A percentile compares a stretch with the other conserved stretches of the same genome.
phyloP scores from a whole-genome alignment of 2,329 filamentous ascomycete species.

The Verticillium dahliae region DNA sequence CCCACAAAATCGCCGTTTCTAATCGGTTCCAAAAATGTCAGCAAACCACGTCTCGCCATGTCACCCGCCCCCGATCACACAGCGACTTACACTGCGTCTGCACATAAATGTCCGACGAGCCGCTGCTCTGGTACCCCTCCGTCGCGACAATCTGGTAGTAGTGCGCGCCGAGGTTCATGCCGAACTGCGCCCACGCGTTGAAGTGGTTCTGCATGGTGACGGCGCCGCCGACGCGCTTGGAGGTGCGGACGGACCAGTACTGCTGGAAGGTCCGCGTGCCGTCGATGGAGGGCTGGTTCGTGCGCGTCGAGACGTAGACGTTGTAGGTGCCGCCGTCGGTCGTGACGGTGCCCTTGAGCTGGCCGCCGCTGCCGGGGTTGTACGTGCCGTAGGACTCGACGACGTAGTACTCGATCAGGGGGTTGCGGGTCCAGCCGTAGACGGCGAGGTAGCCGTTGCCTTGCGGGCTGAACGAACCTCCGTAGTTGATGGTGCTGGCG shows the following conservation, averaged over 20 bases:
- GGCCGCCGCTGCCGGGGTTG: conserved; percentile 2
- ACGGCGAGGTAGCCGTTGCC: conserved; percentile 44
- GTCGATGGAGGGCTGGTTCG: conserved; percentile 37
- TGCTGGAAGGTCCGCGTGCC: conserved; percentile 43
- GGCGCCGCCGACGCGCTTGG: conserved; percentile 40
- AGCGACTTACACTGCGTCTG: not conserved
- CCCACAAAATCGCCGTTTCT: too few species aligned
- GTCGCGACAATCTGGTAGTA: conserved; percentile 49
- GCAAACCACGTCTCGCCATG: too few species aligned
- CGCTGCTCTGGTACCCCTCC: conserved; percentile 44
- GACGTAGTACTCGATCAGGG: conserved; percentile 54
- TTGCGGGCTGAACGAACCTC: conserved; percentile 35
- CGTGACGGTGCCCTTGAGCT: conserved; percentile 24
- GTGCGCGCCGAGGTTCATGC: conserved; percentile 38
- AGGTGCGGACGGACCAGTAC: conserved; percentile 41
- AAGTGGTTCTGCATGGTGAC: conserved; percentile 46
- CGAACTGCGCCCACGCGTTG: conserved; percentile 40
- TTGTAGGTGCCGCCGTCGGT: conserved; percentile 26
- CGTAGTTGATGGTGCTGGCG: conserved; percentile 40
- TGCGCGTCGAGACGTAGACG: conserved; percentile 25
- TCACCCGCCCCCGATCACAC: not conserved
- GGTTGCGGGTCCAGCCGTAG: conserved; percentile 51
- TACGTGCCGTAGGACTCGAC: conserved; percentile 36
- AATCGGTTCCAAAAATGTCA: too few species aligned
- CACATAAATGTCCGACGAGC: conserved; percentile 33